phyloP scores from a whole-genome alignment of 306 rosid genomes.

The Castanopsis chinensis region DNA sequence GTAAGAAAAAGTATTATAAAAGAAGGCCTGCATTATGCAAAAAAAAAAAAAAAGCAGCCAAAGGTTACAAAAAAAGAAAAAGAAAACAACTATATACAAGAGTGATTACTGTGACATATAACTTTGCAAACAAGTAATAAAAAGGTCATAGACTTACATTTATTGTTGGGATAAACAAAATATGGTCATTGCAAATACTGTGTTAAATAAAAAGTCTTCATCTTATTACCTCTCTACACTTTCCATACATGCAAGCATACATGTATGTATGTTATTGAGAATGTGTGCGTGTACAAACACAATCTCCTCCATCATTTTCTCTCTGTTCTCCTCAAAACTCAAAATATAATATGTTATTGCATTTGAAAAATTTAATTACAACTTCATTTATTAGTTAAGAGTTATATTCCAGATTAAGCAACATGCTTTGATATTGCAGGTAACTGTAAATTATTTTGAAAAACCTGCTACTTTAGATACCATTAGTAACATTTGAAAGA shows the following conservation, averaged over 20 bases:
- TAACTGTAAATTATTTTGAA: slow-evolving; percentile 53
- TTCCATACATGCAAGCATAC: neutral
- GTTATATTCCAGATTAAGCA: slow-evolving; percentile 7
- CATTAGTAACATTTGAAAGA: slow-evolving; percentile 16
- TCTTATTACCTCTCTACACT: neutral
- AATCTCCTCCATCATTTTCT: neutral
- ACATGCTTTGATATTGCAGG: slow-evolving; percentile 24
- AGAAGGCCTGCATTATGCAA: too few species aligned
- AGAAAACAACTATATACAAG: too few species aligned
- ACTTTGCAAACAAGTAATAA: neutral
- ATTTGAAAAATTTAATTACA: neutral
- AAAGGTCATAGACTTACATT: neutral
- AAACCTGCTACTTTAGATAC: neutral
- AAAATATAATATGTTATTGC: neutral
- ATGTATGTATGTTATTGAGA: too few species aligned
- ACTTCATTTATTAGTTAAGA: neutral
- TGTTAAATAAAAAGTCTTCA: neutral
- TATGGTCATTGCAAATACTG: neutral
- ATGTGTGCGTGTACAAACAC: neutral
- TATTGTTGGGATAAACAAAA: neutral
- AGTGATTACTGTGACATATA: too few species aligned
- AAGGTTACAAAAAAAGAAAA: too few species aligned
- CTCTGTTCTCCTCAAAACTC: neutral
- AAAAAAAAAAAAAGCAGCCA: too few species aligned
- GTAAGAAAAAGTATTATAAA: too few species aligned